Conservation (phyloP, 73 alveolate genomes). For the Paramecium primaurelia region DNA sequence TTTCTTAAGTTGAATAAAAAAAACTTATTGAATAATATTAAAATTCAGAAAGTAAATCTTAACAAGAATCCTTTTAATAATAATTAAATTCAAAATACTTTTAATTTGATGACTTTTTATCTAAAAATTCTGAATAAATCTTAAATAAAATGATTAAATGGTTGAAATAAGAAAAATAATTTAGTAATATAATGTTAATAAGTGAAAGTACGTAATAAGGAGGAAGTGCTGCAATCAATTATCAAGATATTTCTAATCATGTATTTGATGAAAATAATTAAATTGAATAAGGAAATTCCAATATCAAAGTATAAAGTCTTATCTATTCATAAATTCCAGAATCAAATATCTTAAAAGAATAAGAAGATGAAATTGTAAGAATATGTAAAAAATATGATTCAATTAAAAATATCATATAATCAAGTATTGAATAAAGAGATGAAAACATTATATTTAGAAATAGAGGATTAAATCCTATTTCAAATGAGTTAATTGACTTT, state of each 20-base stretch:
- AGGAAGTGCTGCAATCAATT: not conserved
- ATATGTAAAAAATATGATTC: not conserved
- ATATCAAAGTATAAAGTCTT: not conserved
- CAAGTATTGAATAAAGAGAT: not conserved
- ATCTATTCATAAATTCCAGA: not conserved
- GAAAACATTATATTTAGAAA: not conserved
- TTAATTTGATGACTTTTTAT: not conserved
- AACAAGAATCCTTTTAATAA: not conserved
- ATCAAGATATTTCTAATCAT: not conserved
- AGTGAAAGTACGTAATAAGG: not conserved
- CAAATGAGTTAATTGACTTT: not conserved
- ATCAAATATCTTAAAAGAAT: not conserved
- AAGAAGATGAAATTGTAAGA: not conserved
- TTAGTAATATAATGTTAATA: not conserved
- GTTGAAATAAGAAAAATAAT: not conserved
- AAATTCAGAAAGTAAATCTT: not conserved
- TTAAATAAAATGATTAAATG: not conserved
- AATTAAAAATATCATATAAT: not conserved
- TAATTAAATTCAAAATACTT: not conserved
- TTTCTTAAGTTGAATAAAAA: not conserved
- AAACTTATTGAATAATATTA: not conserved
- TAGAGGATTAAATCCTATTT: not conserved
- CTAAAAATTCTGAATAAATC: not conserved
- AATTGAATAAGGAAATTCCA: not conserved
- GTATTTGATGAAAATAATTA: not conserved